Base-by-base conservation (phyloP, 2,329 filamentous ascomycete species). In the Dothiorella sarmentorum region DNA sequence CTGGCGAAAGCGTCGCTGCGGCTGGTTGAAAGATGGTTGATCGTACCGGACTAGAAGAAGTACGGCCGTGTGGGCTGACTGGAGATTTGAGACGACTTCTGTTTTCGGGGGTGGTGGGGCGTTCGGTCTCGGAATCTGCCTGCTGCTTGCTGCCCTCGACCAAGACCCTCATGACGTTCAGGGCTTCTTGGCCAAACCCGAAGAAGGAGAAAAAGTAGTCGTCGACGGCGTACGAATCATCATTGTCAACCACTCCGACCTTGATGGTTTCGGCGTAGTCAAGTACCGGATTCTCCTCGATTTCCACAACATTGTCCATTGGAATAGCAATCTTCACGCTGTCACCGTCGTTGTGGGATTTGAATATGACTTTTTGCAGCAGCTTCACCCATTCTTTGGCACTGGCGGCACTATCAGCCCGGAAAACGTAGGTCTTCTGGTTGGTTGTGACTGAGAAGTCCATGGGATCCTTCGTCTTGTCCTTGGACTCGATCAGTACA, bases 141-240 rank as follows among this genome's bases (percentile, higher is more conserved):
- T 37, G 31, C 18, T 47, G 55, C 43, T 83, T 77, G 22, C 84
- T 82, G 63, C 87, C 85, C 49, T 89, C 86, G 9, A 91, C 82
- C 56, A 95, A 77, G 40, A 85, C 83, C 62, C 85, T 89, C 53
- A 99, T 78, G 2, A 94, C 82, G 51, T 87, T 85, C 62, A 96
- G 84, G 13, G 91, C 93, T 66, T 96, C 90, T 66, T 89, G 86
- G 6, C 91, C 91, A 62, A 87, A 87, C 64, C 85, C 88, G 71
- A 97, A 96, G 74, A 97, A 97, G 0, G 92, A 94, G 72, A 99
- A 97, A 71, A 95, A 97, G 71, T 97, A 97, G 85, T 99, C 94
- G 67, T 99, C 94, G 63, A 97, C 90, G 2, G 92, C 92, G 74
- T 89, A 97, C 0, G 91, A 95, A 73, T 97, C 93, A 63, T 94